Evolutionary conservation across 371 early-diverging fungal species (phyloP).

Genomic region (Quaeritorhiza haematococci): DNA sequence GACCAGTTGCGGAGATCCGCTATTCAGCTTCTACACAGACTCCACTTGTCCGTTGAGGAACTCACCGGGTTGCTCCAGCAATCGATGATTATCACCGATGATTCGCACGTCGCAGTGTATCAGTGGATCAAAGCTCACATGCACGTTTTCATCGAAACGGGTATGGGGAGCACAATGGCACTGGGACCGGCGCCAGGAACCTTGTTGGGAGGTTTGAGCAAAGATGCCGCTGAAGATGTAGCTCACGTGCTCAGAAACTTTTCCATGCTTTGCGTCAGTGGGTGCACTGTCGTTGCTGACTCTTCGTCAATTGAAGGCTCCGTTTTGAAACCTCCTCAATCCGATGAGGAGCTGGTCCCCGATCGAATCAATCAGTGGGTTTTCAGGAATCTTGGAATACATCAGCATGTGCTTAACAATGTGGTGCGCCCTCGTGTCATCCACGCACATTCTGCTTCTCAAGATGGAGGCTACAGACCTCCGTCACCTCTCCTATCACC

Average conservation of each 20-base stretch:
- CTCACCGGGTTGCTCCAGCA: constrained; percentile 13
- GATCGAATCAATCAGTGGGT: constrained; percentile 15
- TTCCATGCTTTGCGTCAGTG: constrained; percentile 25
- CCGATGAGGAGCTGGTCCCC: background rate
- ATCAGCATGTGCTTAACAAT: constrained; percentile 12
- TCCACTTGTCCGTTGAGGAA: constrained; percentile 41
- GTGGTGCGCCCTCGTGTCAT: background rate
- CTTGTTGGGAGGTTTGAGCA: constrained; percentile 13
- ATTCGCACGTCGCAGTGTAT: constrained; percentile 32
- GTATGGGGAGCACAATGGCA: constrained; percentile 14
- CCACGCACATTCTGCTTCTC: too few species aligned
- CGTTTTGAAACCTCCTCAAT: background rate
- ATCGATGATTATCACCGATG: constrained; percentile 36
- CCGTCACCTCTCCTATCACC: background rate
- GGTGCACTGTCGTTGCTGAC: constrained; percentile 26
- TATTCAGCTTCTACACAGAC: constrained; percentile 46
- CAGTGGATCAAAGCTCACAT: constrained; percentile 36
- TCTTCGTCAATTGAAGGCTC: background rate
- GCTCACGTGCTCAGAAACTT: constrained; percentile 26
- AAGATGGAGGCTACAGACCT: background rate
- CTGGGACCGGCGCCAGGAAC: constrained; percentile 6
- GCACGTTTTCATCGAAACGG: constrained; percentile 19
- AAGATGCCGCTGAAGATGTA: constrained; percentile 15
- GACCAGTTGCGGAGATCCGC: constrained; percentile 39
- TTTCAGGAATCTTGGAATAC: constrained; percentile 25